Conservation (phyloP, 2,329 filamentous ascomycete genomes). For the Remersonia thermophila region DNA sequence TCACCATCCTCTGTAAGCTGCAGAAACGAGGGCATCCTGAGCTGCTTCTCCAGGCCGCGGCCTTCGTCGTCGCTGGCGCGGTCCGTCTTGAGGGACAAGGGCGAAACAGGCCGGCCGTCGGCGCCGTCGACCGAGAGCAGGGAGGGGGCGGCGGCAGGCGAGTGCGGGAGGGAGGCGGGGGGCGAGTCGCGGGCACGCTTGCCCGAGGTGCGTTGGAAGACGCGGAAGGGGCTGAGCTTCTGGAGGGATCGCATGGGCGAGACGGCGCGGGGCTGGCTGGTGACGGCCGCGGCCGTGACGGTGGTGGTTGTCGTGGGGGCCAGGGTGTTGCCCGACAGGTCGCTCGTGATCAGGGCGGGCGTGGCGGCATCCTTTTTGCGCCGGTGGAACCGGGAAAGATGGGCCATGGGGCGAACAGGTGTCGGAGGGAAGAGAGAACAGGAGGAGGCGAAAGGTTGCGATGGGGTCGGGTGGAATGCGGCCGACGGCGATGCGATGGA, state of each 20-base stretch:
- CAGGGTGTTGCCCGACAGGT: conserved; percentile 10
- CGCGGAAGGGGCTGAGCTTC: conserved; percentile 20
- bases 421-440: neutral
- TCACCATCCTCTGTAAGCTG: conserved; percentile 34
- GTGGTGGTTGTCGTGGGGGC: neutral
- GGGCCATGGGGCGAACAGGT: conserved; percentile 17
- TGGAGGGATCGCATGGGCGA: conserved; percentile 10
- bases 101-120: conserved; percentile 14
- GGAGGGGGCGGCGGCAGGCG: conserved; percentile 11
- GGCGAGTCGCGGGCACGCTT: conserved; percentile 22
- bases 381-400: conserved; percentile 20
- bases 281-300: neutral
- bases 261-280: neutral
- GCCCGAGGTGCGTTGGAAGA: conserved; percentile 19
- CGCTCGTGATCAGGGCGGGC: conserved; percentile 15
- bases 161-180: conserved; percentile 17
- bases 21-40: conserved; percentile 37
- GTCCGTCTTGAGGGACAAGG: conserved; percentile 14
- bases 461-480: neutral
- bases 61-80: conserved; percentile 3
- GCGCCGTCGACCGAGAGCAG: conserved; percentile 5
- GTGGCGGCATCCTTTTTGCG: conserved; percentile 20
- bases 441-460: neutral
- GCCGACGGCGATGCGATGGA: too few species aligned
- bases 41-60: conserved; percentile 1